Evolutionary conservation across 495 filamentous ascomycete genomes (phyloP), one percentile per base, ranked within the genome.

Genomic region (Daldinia bambusicola): DNA sequence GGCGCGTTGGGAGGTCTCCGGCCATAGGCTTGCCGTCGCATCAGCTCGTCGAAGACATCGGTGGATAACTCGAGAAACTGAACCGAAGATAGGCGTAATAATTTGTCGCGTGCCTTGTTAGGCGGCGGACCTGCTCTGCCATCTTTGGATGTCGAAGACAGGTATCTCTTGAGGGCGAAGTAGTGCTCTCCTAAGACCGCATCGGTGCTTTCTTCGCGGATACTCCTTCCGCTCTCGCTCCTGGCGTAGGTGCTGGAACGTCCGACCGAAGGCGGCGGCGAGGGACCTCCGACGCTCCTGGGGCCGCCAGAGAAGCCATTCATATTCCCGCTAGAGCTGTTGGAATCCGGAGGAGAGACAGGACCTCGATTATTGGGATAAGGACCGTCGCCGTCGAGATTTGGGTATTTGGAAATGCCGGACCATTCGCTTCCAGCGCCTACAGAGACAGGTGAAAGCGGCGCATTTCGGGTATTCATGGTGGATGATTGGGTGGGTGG

Each of bases 61-160:
- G 95, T 98, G 76, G 93, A 97, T 20, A 99, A 84, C 81, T 99
- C 95, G 76, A 97, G 92, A 77, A 99, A 99, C 76, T 99, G 95
- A 26, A 94, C 93, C 9, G 90, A 83, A 0, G 93, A 96, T 38
- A 99, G 83, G 52, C 95, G 88, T 55, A 97, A 86, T 50, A 98
- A 84, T 82, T 99, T 99, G 80, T 98, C 95, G 56, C 93, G 87
- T 43, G 95, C 95, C 77, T 91, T 91, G 79, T 95, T 97, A 30
- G 92, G 90, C 70, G 89, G 88, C 40, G 88, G 87, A 67, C 89
- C 90, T 26, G 86, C 85, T 66, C 90, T 89, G 71, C 95, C 92
- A 76, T 95, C 91, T 67, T 87, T 87, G 41, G 92, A 84, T 2
- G 89, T 87, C 16, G 87, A 84, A 18, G 86, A 86, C 30, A 99